Percentiles rank a stretch among this genome's conserved stretches.
Conservation (phyloP, 1,284 basidiomycete species). For the Ceratobasidium sp. region DNA sequence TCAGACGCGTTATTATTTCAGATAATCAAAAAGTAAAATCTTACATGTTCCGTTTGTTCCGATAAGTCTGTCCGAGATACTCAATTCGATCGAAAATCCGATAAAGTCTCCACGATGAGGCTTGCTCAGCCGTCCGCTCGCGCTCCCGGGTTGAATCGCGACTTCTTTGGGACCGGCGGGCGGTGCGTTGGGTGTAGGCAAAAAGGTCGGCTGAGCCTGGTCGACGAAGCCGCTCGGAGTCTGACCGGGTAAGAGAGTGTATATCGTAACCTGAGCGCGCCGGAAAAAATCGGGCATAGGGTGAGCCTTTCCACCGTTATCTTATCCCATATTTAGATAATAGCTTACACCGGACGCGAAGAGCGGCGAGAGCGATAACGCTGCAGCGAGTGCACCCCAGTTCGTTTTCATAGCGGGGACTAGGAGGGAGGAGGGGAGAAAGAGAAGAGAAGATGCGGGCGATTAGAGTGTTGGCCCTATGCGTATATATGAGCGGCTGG, state of each 20-base stretch:
- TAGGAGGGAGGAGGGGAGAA: no score
- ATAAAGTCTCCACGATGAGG: constrained; percentile 66
- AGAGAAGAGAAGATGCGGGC: neutral
- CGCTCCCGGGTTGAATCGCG: constrained; percentile 21
- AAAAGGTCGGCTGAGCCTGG: constrained; percentile 9
- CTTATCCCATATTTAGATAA: neutral
- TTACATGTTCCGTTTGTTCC: constrained; percentile 56
- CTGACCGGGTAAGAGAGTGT: constrained; percentile 13
- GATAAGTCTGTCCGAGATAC: constrained; percentile 73
- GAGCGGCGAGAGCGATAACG: constrained; percentile 12
- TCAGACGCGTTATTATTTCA: neutral
- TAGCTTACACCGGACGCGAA: constrained; percentile 10
- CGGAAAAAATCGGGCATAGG: neutral
- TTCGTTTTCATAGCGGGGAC: constrained; percentile 24
- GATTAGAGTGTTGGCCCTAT: neutral
- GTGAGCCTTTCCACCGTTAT: neutral
- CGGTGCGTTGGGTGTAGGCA: neutral
- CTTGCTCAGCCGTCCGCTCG: constrained; percentile 17
- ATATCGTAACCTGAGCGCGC: constrained; percentile 28
- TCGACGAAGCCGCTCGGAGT: constrained; percentile 31
- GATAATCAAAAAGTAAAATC: constrained; percentile 54
- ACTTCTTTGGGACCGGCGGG: constrained; percentile 37
- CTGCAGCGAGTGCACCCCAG: constrained; percentile 9
- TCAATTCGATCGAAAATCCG: constrained; percentile 78
- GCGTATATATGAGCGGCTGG: constrained; percentile 7